Conservation (phyloP, 345 rosid genomes). For the Rubroshorea leprosula region DNA sequence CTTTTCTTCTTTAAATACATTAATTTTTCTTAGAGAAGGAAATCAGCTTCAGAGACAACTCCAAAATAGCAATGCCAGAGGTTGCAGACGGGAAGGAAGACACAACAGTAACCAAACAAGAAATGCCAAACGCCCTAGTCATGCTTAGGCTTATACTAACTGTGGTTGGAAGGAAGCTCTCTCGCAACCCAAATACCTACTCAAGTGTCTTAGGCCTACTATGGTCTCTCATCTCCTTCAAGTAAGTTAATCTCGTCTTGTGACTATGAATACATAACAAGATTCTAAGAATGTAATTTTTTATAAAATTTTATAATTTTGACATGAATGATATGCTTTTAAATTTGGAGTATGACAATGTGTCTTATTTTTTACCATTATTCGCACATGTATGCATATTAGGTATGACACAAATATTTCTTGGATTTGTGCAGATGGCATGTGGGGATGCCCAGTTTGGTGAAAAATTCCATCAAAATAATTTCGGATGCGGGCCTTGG, state of each 20-base stretch:
- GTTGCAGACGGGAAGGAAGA: constrained; percentile 21
- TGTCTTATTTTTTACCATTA: no score
- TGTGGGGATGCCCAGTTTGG: constrained; percentile 57
- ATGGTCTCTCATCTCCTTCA: constrained; percentile 53
- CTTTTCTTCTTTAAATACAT: no score
- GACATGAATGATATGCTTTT: no score
- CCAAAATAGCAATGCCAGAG: constrained; percentile 19
- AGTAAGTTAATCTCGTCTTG: constrained; percentile 24
- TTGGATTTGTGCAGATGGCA: constrained; percentile 65
- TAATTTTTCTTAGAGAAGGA: constrained; percentile 30
- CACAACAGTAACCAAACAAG: constrained; percentile 24
- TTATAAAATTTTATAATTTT: no score
- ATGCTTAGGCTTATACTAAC: constrained; percentile 39
- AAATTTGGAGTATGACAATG: no score
- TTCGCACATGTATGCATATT: no score
- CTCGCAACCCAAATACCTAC: constrained; percentile 52
- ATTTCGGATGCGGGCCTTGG: constrained; percentile 82
- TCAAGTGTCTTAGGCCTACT: constrained; percentile 48
- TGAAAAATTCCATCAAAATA: constrained; percentile 57
- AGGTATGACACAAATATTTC: no score
- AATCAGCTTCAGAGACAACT: constrained; percentile 43
- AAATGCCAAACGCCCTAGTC: constrained; percentile 41
- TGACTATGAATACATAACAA: no score
- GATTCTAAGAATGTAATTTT: no score
- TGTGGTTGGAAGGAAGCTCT: constrained; percentile 48